A percentile compares a stretch with the other conserved stretches of the same genome.
Evolutionary conservation across 805 yeast species (phyloP).

Genomic region (Sporopachydermia lactativora): DNA sequence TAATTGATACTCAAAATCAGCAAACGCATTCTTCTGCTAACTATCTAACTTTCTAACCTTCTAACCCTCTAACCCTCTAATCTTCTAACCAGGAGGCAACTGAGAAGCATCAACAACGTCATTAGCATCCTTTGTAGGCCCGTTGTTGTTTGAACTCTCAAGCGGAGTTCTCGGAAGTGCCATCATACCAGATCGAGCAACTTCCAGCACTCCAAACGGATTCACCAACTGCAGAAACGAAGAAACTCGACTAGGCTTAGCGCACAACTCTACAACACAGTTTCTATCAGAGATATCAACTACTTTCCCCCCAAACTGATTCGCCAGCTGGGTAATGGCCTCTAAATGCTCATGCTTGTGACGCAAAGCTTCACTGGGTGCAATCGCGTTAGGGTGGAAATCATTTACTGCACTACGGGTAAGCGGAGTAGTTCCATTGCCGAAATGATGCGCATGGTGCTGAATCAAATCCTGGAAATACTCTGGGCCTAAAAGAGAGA

Average conservation of each 20-base stretch:
- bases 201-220: conserved; percentile 93
- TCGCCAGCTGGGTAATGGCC: conserved; percentile 66
- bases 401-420: conserved; percentile 21
- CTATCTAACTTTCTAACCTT: no score
- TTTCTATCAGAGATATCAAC: conserved; percentile 89
- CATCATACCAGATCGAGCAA: conserved; percentile 97
- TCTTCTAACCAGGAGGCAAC: conserved; percentile 80
- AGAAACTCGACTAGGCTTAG: conserved; percentile 82
- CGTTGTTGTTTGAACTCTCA: conserved; percentile 32
- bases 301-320: conserved; percentile 84
- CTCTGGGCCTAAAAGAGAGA: conserved; percentile 90
- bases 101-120: conserved; percentile 74
- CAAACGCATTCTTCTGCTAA: no score
- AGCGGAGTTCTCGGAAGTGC: conserved; percentile 94
- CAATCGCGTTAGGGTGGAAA: conserved; percentile 80
- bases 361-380: conserved; percentile 86
- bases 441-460: conserved; percentile 44
- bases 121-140: conserved; percentile 38
- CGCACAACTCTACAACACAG: conserved; percentile 86
- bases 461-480: conserved; percentile 90
- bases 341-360: conserved; percentile 84
- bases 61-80: no score
- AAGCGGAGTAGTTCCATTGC: conserved; percentile 20
- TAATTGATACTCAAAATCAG: no score
- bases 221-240: conserved; percentile 79